Evolutionary conservation across 192 early-diverging fungal genomes (phyloP), one percentile per base, ranked within the genome.

Genomic region (Rhizoclosmatium sp.): DNA sequence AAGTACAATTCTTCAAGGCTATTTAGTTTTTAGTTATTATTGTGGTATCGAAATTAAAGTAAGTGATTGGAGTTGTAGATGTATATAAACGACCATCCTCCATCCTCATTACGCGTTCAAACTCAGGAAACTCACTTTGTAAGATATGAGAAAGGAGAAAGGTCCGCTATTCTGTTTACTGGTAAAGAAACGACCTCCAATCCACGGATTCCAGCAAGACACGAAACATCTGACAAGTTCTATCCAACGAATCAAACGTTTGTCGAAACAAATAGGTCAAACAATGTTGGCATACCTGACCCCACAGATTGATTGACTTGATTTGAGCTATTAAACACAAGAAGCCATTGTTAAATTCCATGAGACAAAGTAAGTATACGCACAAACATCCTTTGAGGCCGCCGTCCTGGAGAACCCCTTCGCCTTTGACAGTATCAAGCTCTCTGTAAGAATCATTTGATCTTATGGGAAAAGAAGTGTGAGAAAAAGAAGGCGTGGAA

Each of bases 111-210:
- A 70, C 31, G 31, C 31, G 31, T 31, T 31, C 9, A 31, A 2
- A 14, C 16, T 16, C 5, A 40, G 9, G 1, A 0, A 45, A 48
- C 39, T 59, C 40, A 77, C 56, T 69, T 16, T 2, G 0, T 39
- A 1, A 82, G 16, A 19, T 60, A 2, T n/a, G 46, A 58, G 54
- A 76, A 80, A 44, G 46, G 41, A 46, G 39, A 51, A 0, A 81
- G 65, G 67, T 74, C 80, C 10, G 59, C 1, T 9, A 82, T 69
- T 23, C 62, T 61, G 73, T 86, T 86, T 7, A 84, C 78, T 3
- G 85, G 80, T 21, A 86, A 64, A 7, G 85, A 86, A n/a, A 86
- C 61, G 58, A 86, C 85, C 71, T 82, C 78, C 69, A 86, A 47
- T 16, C 70, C 59, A 9, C 75, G 78, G 44, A 86, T 10, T 14